Evolutionary conservation across 1,284 basidiomycete species (phyloP), one percentile per base, ranked within the genome.

Genomic region (Neonothopanus nambi): DNA sequence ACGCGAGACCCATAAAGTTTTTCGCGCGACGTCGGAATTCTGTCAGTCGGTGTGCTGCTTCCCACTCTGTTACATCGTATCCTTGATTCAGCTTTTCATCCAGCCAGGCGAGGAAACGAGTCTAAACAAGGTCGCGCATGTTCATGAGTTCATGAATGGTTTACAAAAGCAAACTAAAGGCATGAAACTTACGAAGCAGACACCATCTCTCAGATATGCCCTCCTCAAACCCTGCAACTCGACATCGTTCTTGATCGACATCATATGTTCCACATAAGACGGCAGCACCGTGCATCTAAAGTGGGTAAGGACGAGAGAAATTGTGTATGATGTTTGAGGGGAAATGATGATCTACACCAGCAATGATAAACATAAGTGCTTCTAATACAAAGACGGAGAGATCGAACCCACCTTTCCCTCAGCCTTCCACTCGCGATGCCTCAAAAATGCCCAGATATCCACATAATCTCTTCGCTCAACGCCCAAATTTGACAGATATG

Each of bases 161-260:
- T 13, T 3, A 13, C 13, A 39, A 7, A 43, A 49, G 57, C 4
- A 33, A 11, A 11, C 30, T 33, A 9, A 13, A 3, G 30, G 13
- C 30, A 9, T 33, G 30, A 33, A 30, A 78, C 82, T 63, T 66
- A 94, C 94, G 69, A 89, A 94, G n/a, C 93, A 90, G 33, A 83
- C 89, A 17, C 95, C 96, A 68, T 99, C 96, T 43, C 95, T 81
- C 6, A 94, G 70, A 70, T 98, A 98, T 0, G 94, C 93, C 48
- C 82, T 77, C 53, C 85, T 81, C 70, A 97, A 76, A 1, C 95
- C 94, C 47, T 89, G 81, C 46, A 96, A 76, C 72, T 98, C 95
- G 18, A 79, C 78, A 17, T 82, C 73, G 65, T 96, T 98, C 82
- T 99, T 99, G 65, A 95, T 74, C 1, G 87, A 83, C 76, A 95